A percentile compares a stretch with the other conserved stretches of the same genome.
Evolutionary conservation across 345 rosid genomes (phyloP).

Genomic region (Eucalyptus shirleyi): DNA sequence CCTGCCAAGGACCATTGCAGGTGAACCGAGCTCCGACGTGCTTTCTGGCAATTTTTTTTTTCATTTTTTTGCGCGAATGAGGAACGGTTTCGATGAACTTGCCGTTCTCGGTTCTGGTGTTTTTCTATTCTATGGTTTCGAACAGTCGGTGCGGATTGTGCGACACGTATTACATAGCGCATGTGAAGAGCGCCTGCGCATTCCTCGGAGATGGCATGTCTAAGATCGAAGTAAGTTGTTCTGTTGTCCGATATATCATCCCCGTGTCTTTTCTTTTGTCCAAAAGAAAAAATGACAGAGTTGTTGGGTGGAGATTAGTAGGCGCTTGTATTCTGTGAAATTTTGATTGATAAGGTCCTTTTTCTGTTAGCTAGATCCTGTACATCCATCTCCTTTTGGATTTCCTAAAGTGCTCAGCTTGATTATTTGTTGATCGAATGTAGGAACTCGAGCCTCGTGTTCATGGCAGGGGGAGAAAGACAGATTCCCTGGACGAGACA

Average conservation of each 20-base stretch:
- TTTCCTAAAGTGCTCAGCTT: neutral
- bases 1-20: constrained; percentile 99
- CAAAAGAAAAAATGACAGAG: neutral
- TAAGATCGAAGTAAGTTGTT: constrained; percentile 59
- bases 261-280: neutral
- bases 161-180: constrained; percentile 88
- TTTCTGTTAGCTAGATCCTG: neutral
- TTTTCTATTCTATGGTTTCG: neutral
- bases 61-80: neutral
- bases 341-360: neutral
- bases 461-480: constrained; percentile 85
- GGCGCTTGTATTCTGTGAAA: neutral
- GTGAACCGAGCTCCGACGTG: constrained; percentile 2
- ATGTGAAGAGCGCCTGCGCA: constrained; percentile 91
- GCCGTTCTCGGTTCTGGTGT: neutral
- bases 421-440: neutral
- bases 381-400: neutral
- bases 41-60: neutral
- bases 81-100: neutral
- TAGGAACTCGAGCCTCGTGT: constrained; percentile 75
- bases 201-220: constrained; percentile 97
- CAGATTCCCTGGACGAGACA: constrained; percentile 62
- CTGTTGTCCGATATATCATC: neutral
- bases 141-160: constrained; percentile 82
- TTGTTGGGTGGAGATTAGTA: neutral